These are phyloP conservation scores for Artemisia annua DNA, from an alignment of 129 eudicot genomes.

Conservation along the genomic window DNA sequence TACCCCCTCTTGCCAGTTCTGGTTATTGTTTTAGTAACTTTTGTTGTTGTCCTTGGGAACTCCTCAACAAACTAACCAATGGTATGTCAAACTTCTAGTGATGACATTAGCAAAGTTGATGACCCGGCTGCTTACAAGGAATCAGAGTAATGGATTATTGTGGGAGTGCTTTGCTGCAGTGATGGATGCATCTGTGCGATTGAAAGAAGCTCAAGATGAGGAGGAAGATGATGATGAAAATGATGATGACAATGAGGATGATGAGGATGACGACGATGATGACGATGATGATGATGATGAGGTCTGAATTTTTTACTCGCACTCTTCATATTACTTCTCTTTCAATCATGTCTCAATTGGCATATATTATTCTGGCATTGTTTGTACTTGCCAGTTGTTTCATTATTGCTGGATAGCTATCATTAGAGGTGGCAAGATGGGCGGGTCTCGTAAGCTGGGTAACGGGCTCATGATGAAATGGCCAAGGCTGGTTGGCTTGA, in stretches of 20 bases:
- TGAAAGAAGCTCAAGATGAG: slow-evolving; percentile 56
- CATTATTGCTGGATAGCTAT: slow-evolving; percentile 9
- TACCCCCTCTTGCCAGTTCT: neutral
- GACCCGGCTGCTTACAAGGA: slow-evolving; percentile 40
- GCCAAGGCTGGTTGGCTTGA: slow-evolving; percentile 1
- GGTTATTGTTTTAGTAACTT: neutral
- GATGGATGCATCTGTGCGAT: slow-evolving; percentile 58
- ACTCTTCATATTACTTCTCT: slow-evolving; percentile 8
- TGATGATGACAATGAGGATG: slow-evolving; percentile 34
- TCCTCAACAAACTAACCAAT: slow-evolving; percentile 1
- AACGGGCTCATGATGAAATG: neutral
- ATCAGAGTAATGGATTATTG: slow-evolving; percentile 33
- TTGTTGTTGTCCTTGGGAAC: neutral
- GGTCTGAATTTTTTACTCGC: slow-evolving; percentile 23
- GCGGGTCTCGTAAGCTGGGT: neutral
- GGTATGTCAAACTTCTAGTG: slow-evolving; percentile 34
- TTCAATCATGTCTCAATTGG: neutral
- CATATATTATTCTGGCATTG: slow-evolving; percentile 2
- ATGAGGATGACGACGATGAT: slow-evolving; percentile 32
- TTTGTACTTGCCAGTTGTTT: neutral
- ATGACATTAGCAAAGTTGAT: slow-evolving; percentile 50
- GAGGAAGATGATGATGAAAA: slow-evolving; percentile 43
- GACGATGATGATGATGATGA: slow-evolving; percentile 41
- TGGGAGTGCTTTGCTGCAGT: slow-evolving; percentile 58
- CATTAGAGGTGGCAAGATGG: slow-evolving; percentile 16